Percentiles rank a stretch among this genome's conserved stretches.
phyloP scores from a whole-genome alignment of 1,139 yeast genomes.

The Suhomyces wounanorum region DNA sequence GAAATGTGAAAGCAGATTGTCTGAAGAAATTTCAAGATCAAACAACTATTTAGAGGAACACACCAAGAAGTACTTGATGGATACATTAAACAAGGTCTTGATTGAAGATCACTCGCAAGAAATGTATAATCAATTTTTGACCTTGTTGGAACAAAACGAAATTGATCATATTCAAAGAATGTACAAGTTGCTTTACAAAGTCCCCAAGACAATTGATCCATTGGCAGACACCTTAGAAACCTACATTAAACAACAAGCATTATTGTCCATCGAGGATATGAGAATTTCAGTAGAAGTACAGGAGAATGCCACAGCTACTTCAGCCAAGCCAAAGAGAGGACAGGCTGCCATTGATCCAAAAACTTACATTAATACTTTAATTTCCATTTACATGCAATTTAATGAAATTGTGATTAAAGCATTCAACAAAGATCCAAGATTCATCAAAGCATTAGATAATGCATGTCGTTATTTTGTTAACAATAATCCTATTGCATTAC shows the following conservation, averaged over 20 bases:
- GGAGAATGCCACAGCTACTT: constrained; percentile 8
- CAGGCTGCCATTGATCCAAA: constrained; percentile 63
- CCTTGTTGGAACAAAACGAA: constrained; percentile 74
- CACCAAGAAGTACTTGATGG: constrained; percentile 75
- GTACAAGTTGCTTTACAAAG: constrained; percentile 74
- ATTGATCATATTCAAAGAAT: constrained; percentile 76
- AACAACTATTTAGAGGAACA: constrained; percentile 83
- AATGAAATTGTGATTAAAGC: constrained; percentile 67
- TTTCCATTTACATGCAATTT: constrained; percentile 68
- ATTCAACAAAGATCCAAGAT: constrained; percentile 73
- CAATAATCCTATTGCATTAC: constrained; percentile 76
- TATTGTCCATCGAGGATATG: constrained; percentile 65
- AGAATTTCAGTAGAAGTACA: constrained; percentile 45
- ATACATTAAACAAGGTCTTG: constrained; percentile 71
- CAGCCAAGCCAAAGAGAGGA: constrained; percentile 23
- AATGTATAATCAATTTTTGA: constrained; percentile 75
- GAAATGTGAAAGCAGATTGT: constrained; percentile 78
- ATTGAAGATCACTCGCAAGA: constrained; percentile 77
- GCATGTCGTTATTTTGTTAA: constrained; percentile 89
- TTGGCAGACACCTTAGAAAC: constrained; percentile 71
- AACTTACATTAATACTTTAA: constrained; percentile 74
- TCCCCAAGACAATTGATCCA: constrained; percentile 74
- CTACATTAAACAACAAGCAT: constrained; percentile 75
- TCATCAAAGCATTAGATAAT: constrained; percentile 84
- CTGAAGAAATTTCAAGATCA: constrained; percentile 79